Base-by-base conservation (phyloP, 2,329 filamentous ascomycete genomes). In the Madurella fahalii region DNA sequence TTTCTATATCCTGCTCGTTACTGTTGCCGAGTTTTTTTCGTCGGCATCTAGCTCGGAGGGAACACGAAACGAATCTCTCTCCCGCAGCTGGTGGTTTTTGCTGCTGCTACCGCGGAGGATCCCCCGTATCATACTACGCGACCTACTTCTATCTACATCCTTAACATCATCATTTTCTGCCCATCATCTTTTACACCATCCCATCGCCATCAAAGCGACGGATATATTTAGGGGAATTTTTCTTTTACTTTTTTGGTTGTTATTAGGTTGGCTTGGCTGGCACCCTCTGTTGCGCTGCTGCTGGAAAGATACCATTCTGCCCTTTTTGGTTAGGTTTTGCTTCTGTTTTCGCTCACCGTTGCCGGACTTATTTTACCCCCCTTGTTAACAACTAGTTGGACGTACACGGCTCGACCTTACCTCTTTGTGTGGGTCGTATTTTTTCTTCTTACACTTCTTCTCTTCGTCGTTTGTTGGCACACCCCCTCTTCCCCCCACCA, bases 231-330 rank as follows among this genome's bases (percentile, higher is more conserved):
- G 34, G 34, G 11, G 4, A 40, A n/a, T 48, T 1, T 9, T 30
- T 18, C 50, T 55, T 54, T 47, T 39, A n/a, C n/a, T 40, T 37
- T 47, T n/a, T 50, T 31, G 20, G 16, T 37, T 37, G 20, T n/a
- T 45, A 5, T 32, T n/a, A 5, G 20, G 20, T 11, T 42, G 16
- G 25, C 20, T 42, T 43, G 44, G 40, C 16, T 42, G 4, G 40
- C 9, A 9, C 12, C 2, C 16, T 20, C 16, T 39, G 15, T 30
- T 15, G 25, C 18, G 20, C 40, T 49, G 52, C 48, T 25, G 51
- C 39, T 57, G 58, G 53, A 58, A 58, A 53, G 58, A 62, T 62
- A 62, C 60, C 60, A 62, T 58, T 62, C 55, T 59, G 55, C 52
- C 55, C 47, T 52, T n/a, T n/a, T n/a, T 54, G 15, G 16, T 43